Conservation (phyloP, 176 grass and related monocot species). For the Avena eriantha region DNA sequence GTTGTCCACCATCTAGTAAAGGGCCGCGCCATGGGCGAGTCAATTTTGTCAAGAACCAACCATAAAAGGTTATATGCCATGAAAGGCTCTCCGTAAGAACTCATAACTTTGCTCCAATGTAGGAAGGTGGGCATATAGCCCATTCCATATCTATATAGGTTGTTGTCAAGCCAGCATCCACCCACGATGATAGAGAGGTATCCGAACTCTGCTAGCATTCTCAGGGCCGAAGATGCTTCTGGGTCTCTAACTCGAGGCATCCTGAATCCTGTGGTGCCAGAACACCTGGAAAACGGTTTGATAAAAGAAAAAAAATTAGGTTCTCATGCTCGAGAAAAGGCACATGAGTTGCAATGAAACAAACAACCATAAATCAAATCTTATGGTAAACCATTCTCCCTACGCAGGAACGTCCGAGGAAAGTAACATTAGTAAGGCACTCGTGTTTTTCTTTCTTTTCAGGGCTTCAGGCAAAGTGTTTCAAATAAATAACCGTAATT, state of each 20-base stretch:
- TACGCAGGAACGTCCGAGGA: too few relatives aligned
- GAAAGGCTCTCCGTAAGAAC: not conserved
- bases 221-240: not conserved
- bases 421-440: too few relatives aligned
- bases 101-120: not conserved
- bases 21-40: not conserved
- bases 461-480: too few relatives aligned
- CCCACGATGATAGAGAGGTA: not conserved
- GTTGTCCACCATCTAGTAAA: not conserved
- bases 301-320: not conserved
- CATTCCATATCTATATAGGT: constrained; percentile 4
- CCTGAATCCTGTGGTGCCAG: too few relatives aligned
- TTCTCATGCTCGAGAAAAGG: not conserved
- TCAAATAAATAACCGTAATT: too few relatives aligned
- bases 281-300: not conserved
- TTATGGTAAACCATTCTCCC: not conserved
- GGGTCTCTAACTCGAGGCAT: constrained; percentile 8
- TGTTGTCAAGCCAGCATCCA: constrained; percentile 17
- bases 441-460: too few relatives aligned
- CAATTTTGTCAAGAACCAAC: constrained; percentile 11
- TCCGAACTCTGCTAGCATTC: not conserved
- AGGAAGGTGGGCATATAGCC: not conserved
- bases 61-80: not conserved
- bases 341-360: not conserved
- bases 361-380: not conserved